Conservation (phyloP, 192 early-diverging fungal species). For the Coemansia sp. region DNA sequence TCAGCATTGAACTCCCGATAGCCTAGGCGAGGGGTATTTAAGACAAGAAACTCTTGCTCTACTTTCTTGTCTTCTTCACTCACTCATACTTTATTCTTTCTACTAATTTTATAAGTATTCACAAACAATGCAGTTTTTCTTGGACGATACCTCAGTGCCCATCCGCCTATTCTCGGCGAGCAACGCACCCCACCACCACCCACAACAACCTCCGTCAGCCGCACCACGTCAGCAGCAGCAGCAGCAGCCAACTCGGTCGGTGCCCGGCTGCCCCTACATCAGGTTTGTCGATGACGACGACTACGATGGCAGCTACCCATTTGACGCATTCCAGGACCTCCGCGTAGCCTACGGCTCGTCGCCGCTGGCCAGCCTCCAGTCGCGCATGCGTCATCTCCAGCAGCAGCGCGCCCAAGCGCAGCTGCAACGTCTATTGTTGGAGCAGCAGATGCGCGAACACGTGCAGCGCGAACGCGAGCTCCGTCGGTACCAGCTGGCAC, state of each 20-base stretch:
- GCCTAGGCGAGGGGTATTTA: neutral
- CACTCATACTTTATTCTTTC: no score
- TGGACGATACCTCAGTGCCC: constrained; percentile 32
- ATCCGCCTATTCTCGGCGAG: constrained; percentile 35
- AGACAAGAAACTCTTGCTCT: neutral
- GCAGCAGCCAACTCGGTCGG: constrained; percentile 14
- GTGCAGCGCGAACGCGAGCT: constrained; percentile 28
- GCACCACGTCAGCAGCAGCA: constrained; percentile 6
- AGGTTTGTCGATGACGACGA: constrained; percentile 38
- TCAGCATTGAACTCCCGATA: neutral
- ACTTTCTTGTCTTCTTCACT: neutral
- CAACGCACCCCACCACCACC: constrained; percentile 28
- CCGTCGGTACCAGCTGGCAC: constrained; percentile 14
- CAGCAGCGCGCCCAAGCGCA: constrained; percentile 35
- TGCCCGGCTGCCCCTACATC: constrained; percentile 47
- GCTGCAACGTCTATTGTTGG: constrained; percentile 24
- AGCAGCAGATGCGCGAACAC: constrained; percentile 27
- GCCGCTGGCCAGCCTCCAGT: constrained; percentile 26
- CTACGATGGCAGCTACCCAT: constrained; percentile 46
- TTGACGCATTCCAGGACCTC: constrained; percentile 49
- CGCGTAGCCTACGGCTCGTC: constrained; percentile 36
- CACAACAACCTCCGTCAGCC: neutral
- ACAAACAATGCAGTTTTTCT: constrained; percentile 40
- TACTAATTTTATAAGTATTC: no score
- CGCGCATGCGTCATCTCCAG: constrained; percentile 31